Evolutionary conservation across 139 green algal species (phyloP), one percentile per base, ranked within the genome.

Genomic region (Tetradesmus obliquus): DNA sequence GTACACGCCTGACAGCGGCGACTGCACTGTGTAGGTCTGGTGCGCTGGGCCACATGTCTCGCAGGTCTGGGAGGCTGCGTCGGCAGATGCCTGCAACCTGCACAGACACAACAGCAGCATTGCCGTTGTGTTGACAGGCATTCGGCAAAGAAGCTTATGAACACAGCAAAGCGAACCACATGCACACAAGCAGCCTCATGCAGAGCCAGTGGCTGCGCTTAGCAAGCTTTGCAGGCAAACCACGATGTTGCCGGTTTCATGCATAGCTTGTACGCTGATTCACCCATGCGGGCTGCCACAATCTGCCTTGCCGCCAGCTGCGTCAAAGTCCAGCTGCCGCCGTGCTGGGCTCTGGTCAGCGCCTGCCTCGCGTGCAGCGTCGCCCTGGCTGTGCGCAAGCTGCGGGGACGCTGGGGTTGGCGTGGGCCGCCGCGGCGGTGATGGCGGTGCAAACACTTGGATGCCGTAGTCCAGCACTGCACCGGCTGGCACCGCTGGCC

Each of bases 381-480:
- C 85, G 6, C n/a, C 76, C 7, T 17, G 6, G 24, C 1, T n/a
- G 54, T 13, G 8, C n/a, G 24, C 24, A 20, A 8, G 45, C 58
- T 82, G 62, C 45, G 10, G 66, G 3, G 66, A 76, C 17, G 24
- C 32, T 62, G 62, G 15, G 20, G 17, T 12, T 15, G 32, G 85
- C 58, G 10, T 15, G 0, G 32, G 32, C 24, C 9, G 32, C 19
- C 45, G 66, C 12, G 62, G 62, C 54, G 85, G 85, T 6, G 62
- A 62, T 32, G 85, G 85, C 51, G 85, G 85, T n/a, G 85, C 85
- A 60, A 69, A 82, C 19, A 89, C 62, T 20, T 82, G 62, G 32
- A 89, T 69, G 13, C 85, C 85, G 45, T 69, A 89, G 51, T 89
- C 85, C 85, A 82, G 20, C 17, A 82, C 62, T 53, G 62, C 45